Percentiles rank a stretch among this genome's conserved stretches.
These are phyloP conservation scores for Tetradesmus obliquus DNA, from an alignment of 139 green algal species.

Conservation along the genomic window DNA sequence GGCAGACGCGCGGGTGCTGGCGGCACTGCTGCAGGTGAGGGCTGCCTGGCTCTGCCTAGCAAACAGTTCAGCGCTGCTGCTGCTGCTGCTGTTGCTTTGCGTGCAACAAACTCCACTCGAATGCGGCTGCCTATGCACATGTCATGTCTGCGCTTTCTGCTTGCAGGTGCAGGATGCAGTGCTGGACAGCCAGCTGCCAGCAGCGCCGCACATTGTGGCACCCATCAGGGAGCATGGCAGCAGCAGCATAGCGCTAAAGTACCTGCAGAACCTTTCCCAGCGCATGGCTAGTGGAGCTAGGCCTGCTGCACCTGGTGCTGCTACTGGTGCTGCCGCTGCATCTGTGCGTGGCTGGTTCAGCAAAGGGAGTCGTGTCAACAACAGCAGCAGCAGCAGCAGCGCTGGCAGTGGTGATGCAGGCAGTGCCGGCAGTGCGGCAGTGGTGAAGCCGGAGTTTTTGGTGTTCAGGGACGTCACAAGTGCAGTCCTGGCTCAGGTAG, in stretches of 20 bases:
- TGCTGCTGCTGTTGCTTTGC: neutral
- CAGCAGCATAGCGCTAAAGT: conserved; percentile 38
- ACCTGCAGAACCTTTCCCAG: conserved; percentile 41
- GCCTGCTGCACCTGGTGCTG: neutral
- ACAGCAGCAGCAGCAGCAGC: neutral
- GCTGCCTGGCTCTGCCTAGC: too few relatives aligned
- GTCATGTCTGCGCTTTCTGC: neutral
- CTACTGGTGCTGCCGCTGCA: neutral
- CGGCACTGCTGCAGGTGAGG: conserved; percentile 28
- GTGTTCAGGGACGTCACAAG: conserved; percentile 53
- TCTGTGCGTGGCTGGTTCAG: neutral
- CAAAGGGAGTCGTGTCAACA: neutral
- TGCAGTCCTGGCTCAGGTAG: conserved; percentile 56
- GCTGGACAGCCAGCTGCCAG: conserved; percentile 20
- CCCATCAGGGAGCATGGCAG: neutral
- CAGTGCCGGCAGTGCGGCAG: neutral
- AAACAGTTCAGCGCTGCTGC: neutral
- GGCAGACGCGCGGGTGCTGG: conserved; percentile 15
- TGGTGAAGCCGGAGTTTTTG: conserved; percentile 52
- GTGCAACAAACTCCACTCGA: too few relatives aligned
- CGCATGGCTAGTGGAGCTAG: neutral
- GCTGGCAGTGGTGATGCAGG: neutral
- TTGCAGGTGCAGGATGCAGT: conserved; percentile 60
- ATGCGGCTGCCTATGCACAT: too few relatives aligned
- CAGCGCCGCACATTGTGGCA: conserved; percentile 48